Evolutionary conservation across 345 rosid genomes (phyloP), one percentile per base, ranked within the genome.

Genomic region (Sisymbrium altissimum): DNA sequence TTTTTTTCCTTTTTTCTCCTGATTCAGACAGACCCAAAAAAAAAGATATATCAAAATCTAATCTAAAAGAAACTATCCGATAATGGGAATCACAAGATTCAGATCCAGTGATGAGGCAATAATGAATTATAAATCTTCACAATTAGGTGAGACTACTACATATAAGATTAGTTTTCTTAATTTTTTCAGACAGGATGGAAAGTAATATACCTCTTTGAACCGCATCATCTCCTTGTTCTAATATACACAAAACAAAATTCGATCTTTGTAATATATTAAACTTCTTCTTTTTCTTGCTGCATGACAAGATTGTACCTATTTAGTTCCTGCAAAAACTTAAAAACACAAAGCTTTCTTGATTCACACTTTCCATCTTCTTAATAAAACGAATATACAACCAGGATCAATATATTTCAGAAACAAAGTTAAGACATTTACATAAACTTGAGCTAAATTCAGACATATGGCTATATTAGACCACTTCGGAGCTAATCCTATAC

Each of bases 1-100:
- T 96, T 78, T 91, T 94, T 84, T 94, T 91, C 0, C 93, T 46
- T 94, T 97, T 75, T 89, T 95, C 78, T 92, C 98, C 97, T 90
- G 71, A 61, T 69, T 64, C 23, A 39, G 5, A 18, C 15, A 33
- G 7, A 78, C 40, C 23, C 49, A 30, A 9, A 27, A 32, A 6
- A 27, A 21, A 11, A 27, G n/a, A n/a, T n/a, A n/a, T n/a, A 56
- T 41, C 53, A 10, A 52, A 1, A 2, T 27, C 29, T 27, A 27
- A 2, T 27, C 56, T 38, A 64, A 9, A 29, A 12, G 8, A 54
- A 56, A 59, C 10, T 30, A 11, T 29, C 53, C 35, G 29, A 45
- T 33, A 18, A 52, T 15, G 12, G 7, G 9, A 17, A 48, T 33
- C 17, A 11, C 39, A 14, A n/a, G n/a, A n/a, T n/a, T n/a, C n/a